A percentile compares a stretch with the other conserved stretches of the same genome.
Evolutionary conservation across 805 yeast species (phyloP).

Genomic region (Sugiyamaella boreocaroliniensis): DNA sequence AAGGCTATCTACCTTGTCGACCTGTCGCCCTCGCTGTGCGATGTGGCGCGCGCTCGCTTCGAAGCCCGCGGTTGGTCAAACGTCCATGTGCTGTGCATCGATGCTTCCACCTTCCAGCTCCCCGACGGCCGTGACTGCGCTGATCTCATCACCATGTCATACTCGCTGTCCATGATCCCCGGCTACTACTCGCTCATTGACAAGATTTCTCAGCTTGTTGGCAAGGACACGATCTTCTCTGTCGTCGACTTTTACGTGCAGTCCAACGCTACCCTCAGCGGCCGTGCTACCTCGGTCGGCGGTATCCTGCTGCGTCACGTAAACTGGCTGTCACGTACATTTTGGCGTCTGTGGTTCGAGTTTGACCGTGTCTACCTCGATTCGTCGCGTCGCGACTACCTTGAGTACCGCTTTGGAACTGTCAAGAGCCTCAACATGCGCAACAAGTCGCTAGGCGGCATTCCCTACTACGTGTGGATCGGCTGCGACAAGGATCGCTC

Average conservation of each 20-base stretch:
- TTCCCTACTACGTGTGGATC: conserved; percentile 79
- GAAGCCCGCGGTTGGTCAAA: conserved; percentile 44
- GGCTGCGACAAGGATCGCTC: conserved; percentile 58
- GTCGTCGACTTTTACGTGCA: conserved; percentile 81
- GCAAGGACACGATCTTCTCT: conserved; percentile 53
- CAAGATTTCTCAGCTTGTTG: conserved; percentile 49
- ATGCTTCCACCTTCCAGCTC: conserved; percentile 64
- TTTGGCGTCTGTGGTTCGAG: conserved; percentile 87
- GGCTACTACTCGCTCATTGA: conserved; percentile 73
- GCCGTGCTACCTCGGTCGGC: conserved; percentile 68
- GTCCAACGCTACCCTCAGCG: conserved; percentile 53
- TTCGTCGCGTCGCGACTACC: conserved; percentile 72
- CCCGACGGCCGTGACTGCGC: conserved; percentile 38
- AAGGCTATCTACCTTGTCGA: conserved; percentile 67
- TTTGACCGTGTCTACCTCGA: conserved; percentile 74
- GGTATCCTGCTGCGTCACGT: conserved; percentile 65
- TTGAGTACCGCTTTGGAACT: conserved; percentile 78
- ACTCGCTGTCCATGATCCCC: conserved; percentile 82
- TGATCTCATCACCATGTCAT: conserved; percentile 72
- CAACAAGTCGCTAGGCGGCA: conserved; percentile 60
- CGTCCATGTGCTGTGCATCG: conserved; percentile 64
- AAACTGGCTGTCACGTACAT: conserved; percentile 71
- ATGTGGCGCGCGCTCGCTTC: conserved; percentile 59
- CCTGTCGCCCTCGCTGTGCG: conserved; percentile 69
- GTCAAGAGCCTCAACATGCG: conserved; percentile 63